Evolutionary conservation across 306 rosid genomes (phyloP).

Genomic region (Begonia loranthoides): DNA sequence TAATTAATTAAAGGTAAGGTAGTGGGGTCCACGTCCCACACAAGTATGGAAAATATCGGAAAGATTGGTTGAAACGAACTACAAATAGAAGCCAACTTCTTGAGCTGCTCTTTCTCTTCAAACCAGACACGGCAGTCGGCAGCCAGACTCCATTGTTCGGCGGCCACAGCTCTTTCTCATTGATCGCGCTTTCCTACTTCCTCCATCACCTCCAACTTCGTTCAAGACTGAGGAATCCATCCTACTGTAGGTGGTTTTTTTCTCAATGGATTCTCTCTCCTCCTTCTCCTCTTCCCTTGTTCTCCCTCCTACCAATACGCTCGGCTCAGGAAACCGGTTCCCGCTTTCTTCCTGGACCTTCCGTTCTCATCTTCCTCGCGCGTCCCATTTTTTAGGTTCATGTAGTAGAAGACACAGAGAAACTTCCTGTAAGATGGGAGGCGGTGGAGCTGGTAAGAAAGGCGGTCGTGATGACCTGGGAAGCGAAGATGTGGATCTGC

Average conservation of each 20-base stretch:
- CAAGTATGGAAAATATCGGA: constrained; percentile 3
- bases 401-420: constrained; percentile 8
- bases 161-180: not conserved
- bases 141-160: not conserved
- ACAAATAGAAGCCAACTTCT: not conserved
- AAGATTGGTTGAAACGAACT: not conserved
- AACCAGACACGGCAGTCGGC: not conserved
- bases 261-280: constrained; percentile 74
- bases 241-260: not conserved
- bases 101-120: constrained; percentile 10
- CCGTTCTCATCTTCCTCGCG: constrained; percentile 11
- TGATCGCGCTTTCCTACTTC: not conserved
- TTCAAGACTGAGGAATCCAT: not conserved
- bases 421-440: constrained; percentile 22
- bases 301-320: constrained; percentile 39
- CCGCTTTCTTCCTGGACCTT: constrained; percentile 12
- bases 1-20: too few species aligned
- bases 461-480: constrained; percentile 15
- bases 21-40: too few species aligned
- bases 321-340: constrained; percentile 24
- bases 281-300: constrained; percentile 57
- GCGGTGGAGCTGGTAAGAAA: constrained; percentile 8
- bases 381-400: constrained; percentile 8
- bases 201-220: not conserved
- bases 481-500: constrained; percentile 46